These are phyloP conservation scores for Nephelium lappaceum DNA, from an alignment of 345 rosid genomes.

Conservation along the genomic window DNA sequence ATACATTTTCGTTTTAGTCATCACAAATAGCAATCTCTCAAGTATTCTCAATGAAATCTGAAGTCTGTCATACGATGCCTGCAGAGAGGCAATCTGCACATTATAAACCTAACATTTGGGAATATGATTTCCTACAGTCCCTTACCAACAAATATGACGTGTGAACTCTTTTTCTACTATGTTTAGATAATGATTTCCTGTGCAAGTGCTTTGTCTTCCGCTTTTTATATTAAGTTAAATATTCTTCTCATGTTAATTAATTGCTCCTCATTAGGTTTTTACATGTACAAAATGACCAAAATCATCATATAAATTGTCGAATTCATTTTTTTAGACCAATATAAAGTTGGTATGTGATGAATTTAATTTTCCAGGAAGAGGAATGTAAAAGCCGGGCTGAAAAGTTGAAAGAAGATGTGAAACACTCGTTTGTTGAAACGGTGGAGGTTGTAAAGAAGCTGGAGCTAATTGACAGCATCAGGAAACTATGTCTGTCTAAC, in stretches of 20 bases:
- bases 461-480: constrained; percentile 39
- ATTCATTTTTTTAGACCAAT: too few relatives aligned
- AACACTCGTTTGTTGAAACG: constrained; percentile 27
- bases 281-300: background rate
- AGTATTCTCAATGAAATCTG: background rate
- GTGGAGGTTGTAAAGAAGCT: constrained; percentile 28
- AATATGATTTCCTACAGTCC: constrained; percentile 43
- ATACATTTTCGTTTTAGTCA: background rate
- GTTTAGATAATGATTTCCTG: background rate
- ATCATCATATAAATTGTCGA: too few relatives aligned
- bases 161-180: constrained; percentile 3
- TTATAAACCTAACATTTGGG: constrained; percentile 59
- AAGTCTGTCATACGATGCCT: background rate
- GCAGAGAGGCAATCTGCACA: constrained; percentile 40
- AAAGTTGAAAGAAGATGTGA: constrained; percentile 30
- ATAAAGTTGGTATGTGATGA: background rate
- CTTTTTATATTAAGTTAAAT: too few relatives aligned
- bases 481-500: constrained; percentile 40
- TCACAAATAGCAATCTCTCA: background rate
- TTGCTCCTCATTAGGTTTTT: background rate
- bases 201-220: too few relatives aligned
- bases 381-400: constrained; percentile 15
- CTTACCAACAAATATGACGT: constrained; percentile 39
- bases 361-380: constrained; percentile 29
- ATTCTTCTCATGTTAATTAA: background rate